Evolutionary conservation across 1,139 yeast species (phyloP).

Genomic region (Barnettozyma hawaiiensis): DNA sequence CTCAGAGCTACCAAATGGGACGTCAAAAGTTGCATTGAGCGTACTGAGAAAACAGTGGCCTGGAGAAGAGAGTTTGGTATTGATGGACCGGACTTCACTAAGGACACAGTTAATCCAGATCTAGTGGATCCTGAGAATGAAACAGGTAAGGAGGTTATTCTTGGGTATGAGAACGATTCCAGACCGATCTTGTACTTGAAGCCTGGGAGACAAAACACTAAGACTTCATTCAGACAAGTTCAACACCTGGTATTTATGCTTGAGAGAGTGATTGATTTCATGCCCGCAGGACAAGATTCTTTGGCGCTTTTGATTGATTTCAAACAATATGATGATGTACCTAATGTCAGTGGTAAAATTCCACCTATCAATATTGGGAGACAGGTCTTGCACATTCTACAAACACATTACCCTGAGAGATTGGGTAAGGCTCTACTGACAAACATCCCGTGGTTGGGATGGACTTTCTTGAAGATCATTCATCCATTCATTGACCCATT

Average conservation of each 20-base stretch:
- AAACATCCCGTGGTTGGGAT: slow-evolving; percentile 91
- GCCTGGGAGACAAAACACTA: slow-evolving; percentile 92
- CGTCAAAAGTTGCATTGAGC: slow-evolving; percentile 57
- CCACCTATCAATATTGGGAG: slow-evolving; percentile 81
- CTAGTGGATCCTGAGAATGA: slow-evolving; percentile 64
- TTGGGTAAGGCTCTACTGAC: slow-evolving; percentile 86
- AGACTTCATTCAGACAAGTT: slow-evolving; percentile 79
- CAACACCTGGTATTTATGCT: slow-evolving; percentile 89
- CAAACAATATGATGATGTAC: slow-evolving; percentile 52
- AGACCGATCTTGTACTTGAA: slow-evolving; percentile 87
- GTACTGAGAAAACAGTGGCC: slow-evolving; percentile 69
- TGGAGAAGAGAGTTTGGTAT: slow-evolving; percentile 96
- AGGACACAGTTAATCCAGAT: slow-evolving; percentile 52
- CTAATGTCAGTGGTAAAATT: slow-evolving; percentile 52
- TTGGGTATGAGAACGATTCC: slow-evolving; percentile 84
- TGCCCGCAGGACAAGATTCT: slow-evolving; percentile 96
- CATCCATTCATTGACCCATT: slow-evolving; percentile 94
- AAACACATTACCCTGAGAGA: slow-evolving; percentile 95
- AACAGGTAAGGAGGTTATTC: slow-evolving; percentile 82
- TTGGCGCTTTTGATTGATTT: slow-evolving; percentile 86
- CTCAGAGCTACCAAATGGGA: slow-evolving; percentile 91
- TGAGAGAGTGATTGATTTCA: slow-evolving; percentile 82
- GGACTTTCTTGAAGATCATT: slow-evolving; percentile 83
- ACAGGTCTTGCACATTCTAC: slow-evolving; percentile 68
- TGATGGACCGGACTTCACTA: slow-evolving; percentile 32